A percentile compares a stretch with the other conserved stretches of the same genome.
Conservation (phyloP, 1,284 basidiomycete genomes). For the Apiotrichum veenhuisii region DNA sequence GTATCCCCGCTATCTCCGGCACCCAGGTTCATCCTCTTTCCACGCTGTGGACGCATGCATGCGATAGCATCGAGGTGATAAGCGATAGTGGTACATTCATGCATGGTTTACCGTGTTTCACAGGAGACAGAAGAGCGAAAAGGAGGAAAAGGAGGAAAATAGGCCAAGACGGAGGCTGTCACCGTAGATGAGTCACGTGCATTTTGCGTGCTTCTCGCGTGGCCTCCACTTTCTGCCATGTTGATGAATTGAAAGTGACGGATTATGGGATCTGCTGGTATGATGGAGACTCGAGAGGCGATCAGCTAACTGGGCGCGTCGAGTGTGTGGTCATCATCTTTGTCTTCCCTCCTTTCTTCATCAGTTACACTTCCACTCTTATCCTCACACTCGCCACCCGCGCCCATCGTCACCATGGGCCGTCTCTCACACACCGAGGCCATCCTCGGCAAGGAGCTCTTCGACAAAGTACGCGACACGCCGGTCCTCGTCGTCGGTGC, state of each 20-base stretch:
- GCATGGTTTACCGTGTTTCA: too few species aligned
- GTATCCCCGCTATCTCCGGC: conserved; percentile 1
- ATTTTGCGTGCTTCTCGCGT: neutral
- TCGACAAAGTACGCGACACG: conserved; percentile 54
- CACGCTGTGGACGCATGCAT: neutral
- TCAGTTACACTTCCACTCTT: neutral
- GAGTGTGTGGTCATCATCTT: neutral
- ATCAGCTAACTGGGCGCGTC: neutral
- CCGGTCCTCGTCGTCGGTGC: conserved; percentile 89
- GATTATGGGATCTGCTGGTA: too few species aligned
- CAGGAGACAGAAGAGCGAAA: too few species aligned
- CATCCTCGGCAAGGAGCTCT: conserved; percentile 69
- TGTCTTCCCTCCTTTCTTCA: neutral
- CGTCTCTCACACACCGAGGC: conserved; percentile 46
- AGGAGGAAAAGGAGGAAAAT: too few species aligned
- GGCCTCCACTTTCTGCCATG: neutral
- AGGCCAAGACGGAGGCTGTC: neutral
- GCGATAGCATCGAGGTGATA: too few species aligned
- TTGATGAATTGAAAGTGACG: too few species aligned
- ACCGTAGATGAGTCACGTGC: neutral
- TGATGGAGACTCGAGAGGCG: neutral
- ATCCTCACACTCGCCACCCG: neutral
- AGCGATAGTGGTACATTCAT: too few species aligned
- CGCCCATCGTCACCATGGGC: conserved; percentile 25
- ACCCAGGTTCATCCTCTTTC: too few species aligned